Evolutionary conservation across 495 filamentous ascomycete genomes (phyloP).

Genomic region (Neohortaea acidophila): DNA sequence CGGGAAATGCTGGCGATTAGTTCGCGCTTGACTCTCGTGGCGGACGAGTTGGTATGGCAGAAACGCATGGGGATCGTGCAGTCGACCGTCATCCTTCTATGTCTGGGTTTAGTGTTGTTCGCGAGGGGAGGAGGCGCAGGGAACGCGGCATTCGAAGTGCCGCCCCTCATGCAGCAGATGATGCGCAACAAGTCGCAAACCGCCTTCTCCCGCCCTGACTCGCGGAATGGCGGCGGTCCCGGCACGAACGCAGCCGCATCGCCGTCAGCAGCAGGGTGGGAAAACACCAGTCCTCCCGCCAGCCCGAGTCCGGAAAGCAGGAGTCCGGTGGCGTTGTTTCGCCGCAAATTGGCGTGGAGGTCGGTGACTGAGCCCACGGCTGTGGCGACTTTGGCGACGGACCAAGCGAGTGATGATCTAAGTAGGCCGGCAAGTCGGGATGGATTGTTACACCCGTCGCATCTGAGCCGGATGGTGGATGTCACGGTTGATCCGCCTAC

Average conservation of each 20-base stretch:
- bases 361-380: slow-evolving; percentile 8
- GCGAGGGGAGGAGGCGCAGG: slow-evolving; percentile 28
- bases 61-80: slow-evolving; percentile 88
- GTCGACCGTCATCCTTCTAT: slow-evolving; percentile 70
- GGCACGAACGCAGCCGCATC: too few species aligned
- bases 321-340: slow-evolving; percentile 11
- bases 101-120: slow-evolving; percentile 78
- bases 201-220: slow-evolving; percentile 21
- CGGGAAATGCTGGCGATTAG: slow-evolving; percentile 70
- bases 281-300: slow-evolving; percentile 12
- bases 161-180: slow-evolving; percentile 43
- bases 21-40: slow-evolving; percentile 65
- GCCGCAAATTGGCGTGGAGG: slow-evolving; percentile 11
- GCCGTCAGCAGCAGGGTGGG: slow-evolving; percentile 10
- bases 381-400: slow-evolving; percentile 9
- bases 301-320: slow-evolving; percentile 18
- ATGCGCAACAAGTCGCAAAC: slow-evolving; percentile 27
- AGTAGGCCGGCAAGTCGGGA: slow-evolving; percentile 16
- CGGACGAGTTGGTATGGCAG: slow-evolving; percentile 90
- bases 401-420: slow-evolving; percentile 18
- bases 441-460: not conserved
- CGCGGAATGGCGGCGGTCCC: too few species aligned
- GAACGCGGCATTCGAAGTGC: slow-evolving; percentile 34
- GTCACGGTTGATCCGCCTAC: slow-evolving; percentile 9
- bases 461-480: not conserved